Conservation (phyloP, 306 rosid species). For the Lithocarpus polystachyus region DNA sequence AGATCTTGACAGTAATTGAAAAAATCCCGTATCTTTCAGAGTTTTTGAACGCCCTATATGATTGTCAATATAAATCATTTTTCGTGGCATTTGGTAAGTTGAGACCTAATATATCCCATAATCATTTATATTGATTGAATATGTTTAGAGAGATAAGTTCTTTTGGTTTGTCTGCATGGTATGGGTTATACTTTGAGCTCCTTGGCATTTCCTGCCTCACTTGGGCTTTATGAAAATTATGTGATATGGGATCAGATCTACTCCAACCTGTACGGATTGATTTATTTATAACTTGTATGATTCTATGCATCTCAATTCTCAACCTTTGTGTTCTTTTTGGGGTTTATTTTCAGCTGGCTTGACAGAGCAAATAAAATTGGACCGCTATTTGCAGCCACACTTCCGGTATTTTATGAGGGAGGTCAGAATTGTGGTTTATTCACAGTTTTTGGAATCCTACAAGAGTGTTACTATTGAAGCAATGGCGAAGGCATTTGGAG, state of each 20-base stretch:
- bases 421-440: conserved; percentile 78
- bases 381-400: conserved; percentile 87
- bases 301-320: conserved; percentile 18
- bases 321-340: neutral
- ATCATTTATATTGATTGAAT: no score
- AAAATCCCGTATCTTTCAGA: conserved; percentile 79
- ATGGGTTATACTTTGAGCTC: neutral
- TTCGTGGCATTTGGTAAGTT: no score
- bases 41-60: conserved; percentile 78
- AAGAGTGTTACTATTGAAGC: conserved; percentile 97
- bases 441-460: conserved; percentile 94
- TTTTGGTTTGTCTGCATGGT: neutral
- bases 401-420: conserved; percentile 98
- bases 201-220: neutral
- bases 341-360: conserved; percentile 63
- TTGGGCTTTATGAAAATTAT: conserved; percentile 9
- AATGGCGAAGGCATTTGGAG: conserved; percentile 98
- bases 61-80: conserved; percentile 11
- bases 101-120: no score
- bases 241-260: neutral
- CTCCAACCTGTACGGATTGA: neutral
- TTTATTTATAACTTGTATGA: neutral
- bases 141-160: no score
- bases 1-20: conserved; percentile 91
- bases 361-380: conserved; percentile 85